Percentiles rank a stretch among this genome's conserved stretches.
Conservation (phyloP, 306 rosid species). For the Prunus padus region DNA sequence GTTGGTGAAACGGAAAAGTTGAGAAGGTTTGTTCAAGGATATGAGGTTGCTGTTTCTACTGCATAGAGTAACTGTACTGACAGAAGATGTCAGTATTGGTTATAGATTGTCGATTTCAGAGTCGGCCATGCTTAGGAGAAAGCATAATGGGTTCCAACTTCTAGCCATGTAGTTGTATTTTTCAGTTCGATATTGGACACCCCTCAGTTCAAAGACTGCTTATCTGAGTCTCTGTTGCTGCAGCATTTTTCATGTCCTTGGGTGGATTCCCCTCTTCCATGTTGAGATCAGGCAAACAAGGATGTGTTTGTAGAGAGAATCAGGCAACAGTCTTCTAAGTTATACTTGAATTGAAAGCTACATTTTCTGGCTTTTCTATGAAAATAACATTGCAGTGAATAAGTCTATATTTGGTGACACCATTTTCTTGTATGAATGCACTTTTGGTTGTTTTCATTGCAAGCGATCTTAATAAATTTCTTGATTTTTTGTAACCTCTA, state of each 20-base stretch:
- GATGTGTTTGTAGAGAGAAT: background rate
- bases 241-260: background rate
- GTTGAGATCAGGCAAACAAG: slow-evolving; percentile 2
- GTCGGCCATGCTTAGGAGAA: background rate
- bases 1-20: slow-evolving; percentile 51
- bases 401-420: background rate
- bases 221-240: background rate
- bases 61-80: slow-evolving; percentile 12
- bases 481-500: background rate
- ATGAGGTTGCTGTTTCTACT: slow-evolving; percentile 33
- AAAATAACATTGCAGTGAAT: background rate
- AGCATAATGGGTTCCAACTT: background rate
- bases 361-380: background rate
- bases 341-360: background rate
- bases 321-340: background rate
- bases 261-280: background rate
- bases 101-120: background rate
- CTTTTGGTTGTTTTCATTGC: background rate
- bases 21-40: slow-evolving; percentile 44
- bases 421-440: background rate
- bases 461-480: background rate
- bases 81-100: background rate
- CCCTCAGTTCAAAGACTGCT: background rate
- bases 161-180: background rate
- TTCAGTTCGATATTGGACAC: background rate